These are phyloP conservation scores for Trichosanthes cucumerina DNA, from an alignment of 306 rosid species.

Conservation along the genomic window DNA sequence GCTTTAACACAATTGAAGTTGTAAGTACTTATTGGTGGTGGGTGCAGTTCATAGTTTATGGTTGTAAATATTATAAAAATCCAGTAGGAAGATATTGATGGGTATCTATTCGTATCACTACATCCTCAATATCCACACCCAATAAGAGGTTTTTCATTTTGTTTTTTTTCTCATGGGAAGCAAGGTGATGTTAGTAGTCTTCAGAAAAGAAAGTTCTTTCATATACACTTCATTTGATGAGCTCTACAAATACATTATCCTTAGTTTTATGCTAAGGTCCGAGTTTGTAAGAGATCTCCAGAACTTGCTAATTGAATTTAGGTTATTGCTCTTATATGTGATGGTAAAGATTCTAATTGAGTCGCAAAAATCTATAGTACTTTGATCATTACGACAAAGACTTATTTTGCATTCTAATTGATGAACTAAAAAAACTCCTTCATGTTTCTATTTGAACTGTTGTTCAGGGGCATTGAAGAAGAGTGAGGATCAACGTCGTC, in stretches of 20 bases:
- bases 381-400: neutral
- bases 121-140: neutral
- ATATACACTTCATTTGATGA: slow-evolving; percentile 9
- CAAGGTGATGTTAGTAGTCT: neutral
- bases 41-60: neutral
- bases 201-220: neutral
- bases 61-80: neutral
- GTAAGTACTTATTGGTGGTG: neutral
- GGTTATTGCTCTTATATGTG: neutral
- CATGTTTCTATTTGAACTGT: slow-evolving; percentile 8
- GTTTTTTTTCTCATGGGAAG: neutral
- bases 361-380: neutral
- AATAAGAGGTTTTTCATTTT: neutral
- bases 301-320: neutral
- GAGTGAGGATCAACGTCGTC: slow-evolving; percentile 54
- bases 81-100: neutral
- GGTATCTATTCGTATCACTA: neutral
- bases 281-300: neutral
- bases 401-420: neutral
- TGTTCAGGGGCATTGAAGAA: slow-evolving; percentile 4
- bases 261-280: neutral
- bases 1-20: neutral
- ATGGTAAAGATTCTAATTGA: neutral
- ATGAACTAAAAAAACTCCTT: slow-evolving; percentile 8
- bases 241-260: neutral